Evolutionary conservation across 1,139 yeast genomes (phyloP).

Genomic region (Saccharomyces hybrid): DNA sequence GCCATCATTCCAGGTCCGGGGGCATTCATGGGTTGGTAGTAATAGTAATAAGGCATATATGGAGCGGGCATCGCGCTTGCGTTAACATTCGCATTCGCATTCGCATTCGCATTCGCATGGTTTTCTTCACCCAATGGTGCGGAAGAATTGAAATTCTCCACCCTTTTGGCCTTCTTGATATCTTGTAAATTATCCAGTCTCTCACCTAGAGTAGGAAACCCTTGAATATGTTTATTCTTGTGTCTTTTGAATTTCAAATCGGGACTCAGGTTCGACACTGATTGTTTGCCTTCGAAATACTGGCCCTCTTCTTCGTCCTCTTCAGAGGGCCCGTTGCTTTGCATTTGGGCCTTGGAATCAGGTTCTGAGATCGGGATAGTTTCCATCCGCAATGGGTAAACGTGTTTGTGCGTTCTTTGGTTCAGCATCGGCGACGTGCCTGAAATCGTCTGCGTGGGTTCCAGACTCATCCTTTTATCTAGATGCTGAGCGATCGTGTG

Average conservation of each 20-base stretch:
- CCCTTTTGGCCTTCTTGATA: constrained; percentile 25
- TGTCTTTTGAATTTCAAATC: constrained; percentile 30
- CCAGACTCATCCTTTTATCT: not conserved
- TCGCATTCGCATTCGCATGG: not conserved
- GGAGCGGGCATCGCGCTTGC: constrained; percentile 14
- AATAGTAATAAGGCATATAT: constrained; percentile 17
- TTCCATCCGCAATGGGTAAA: not conserved
- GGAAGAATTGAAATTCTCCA: constrained; percentile 31
- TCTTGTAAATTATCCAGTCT: constrained; percentile 26
- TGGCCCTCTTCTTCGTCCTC: not conserved
- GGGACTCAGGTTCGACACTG: not conserved
- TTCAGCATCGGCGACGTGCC: not conserved
- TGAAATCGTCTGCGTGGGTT: not conserved
- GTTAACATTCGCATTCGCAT: not conserved
- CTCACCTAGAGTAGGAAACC: constrained; percentile 27
- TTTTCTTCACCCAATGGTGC: not conserved
- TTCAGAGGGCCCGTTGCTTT: not conserved
- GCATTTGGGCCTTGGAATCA: not conserved
- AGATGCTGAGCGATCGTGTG: not conserved
- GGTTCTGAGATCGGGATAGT: not conserved
- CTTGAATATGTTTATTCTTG: constrained; percentile 17
- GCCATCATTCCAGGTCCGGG: constrained; percentile 18
- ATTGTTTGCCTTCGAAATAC: not conserved
- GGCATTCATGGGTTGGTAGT: constrained; percentile 14
- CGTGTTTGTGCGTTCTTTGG: not conserved